Percentiles rank a stretch among this genome's conserved stretches.
Conservation (phyloP, 2,329 filamentous ascomycete species). For the Clarireedia homoeocarpa region DNA sequence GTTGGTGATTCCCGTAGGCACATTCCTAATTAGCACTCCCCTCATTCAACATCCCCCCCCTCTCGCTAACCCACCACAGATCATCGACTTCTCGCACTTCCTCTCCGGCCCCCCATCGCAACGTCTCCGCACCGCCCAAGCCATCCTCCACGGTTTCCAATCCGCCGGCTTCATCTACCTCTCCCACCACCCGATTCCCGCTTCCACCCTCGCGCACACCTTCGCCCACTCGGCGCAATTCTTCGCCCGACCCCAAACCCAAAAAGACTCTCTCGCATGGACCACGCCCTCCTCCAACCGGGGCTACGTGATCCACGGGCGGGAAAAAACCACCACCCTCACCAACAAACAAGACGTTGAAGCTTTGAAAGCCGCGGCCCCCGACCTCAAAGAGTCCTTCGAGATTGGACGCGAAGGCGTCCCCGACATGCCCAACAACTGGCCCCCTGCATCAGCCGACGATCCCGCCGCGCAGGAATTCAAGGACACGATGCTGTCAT, state of each 20-base stretch:
- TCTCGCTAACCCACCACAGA: constrained; percentile 36
- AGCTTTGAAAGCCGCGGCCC: constrained; percentile 46
- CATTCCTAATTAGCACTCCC: background rate
- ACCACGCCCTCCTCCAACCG: constrained; percentile 65
- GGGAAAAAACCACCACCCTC: constrained; percentile 23
- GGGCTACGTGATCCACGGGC: constrained; percentile 52
- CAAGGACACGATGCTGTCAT: constrained; percentile 63
- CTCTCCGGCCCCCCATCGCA: constrained; percentile 52
- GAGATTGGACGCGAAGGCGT: constrained; percentile 57
- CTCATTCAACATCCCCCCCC: background rate
- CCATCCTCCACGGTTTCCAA: constrained; percentile 74
- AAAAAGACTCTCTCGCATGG: constrained; percentile 64
- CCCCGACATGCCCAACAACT: constrained; percentile 62
- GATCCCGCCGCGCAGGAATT: constrained; percentile 50
- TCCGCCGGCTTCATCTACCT: constrained; percentile 86
- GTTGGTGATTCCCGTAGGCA: constrained; percentile 1
- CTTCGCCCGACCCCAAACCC: constrained; percentile 49
- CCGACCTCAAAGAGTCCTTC: constrained; percentile 57
- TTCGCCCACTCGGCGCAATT: constrained; percentile 64
- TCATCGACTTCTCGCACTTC: constrained; percentile 73
- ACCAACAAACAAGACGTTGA: constrained; percentile 29
- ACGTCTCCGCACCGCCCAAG: constrained; percentile 57
- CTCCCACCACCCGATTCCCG: constrained; percentile 65
- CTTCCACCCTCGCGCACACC: constrained; percentile 48
- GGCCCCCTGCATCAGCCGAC: constrained; percentile 49